Evolutionary conservation across 106 monocot genomes (phyloP), one percentile per base, ranked within the genome.

Genomic region (Dactylorhiza incarnata): DNA sequence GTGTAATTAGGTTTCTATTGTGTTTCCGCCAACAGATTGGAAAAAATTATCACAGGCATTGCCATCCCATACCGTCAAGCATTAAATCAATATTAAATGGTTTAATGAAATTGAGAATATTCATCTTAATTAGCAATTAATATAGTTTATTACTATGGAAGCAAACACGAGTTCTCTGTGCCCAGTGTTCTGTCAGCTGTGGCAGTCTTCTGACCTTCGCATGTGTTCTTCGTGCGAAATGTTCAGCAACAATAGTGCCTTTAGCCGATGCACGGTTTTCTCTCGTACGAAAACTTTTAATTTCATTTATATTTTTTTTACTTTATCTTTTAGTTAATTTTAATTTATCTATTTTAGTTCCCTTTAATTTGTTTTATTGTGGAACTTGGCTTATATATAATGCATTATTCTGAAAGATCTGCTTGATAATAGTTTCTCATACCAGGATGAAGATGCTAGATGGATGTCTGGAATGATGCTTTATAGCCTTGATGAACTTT

Each of bases 401-500:
- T 66, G 66, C 19, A 69, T 19, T 68, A 19, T 69, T 69, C 45
- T 46, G 45, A 69, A 69, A 16, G 43, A 16, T 6, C 26, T 22
- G 44, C 49, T 45, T 48, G 9, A 48, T 72, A 17, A 9, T 72
- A 9, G 0, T 24, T 72, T 72, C 10, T 72, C 15, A 72, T 72
- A 19, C 49, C 62, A 97, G 97, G 97, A 85, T 67, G 99, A 91
- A 78, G 91, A 99, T 71, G 91, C 94, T 43, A 74, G 13, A 19
- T 87, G 86, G 49, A 84, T 79, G 78, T 90, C 84, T 58, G 99
- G 99, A 16, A 76, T 94, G 74, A 79, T 90, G 77, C 69, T 99
- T 19, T 99, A 92, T 75, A 86, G 79, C 53, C 84, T 99, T 22
- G 91, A 99, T 81, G 87, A 85, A 45, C 89, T 99, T 7, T 99